Evolutionary conservation across 78 protist genomes (phyloP), one percentile per base, ranked within the genome.

Genomic region (Dictyostelium brefeldianum): DNA sequence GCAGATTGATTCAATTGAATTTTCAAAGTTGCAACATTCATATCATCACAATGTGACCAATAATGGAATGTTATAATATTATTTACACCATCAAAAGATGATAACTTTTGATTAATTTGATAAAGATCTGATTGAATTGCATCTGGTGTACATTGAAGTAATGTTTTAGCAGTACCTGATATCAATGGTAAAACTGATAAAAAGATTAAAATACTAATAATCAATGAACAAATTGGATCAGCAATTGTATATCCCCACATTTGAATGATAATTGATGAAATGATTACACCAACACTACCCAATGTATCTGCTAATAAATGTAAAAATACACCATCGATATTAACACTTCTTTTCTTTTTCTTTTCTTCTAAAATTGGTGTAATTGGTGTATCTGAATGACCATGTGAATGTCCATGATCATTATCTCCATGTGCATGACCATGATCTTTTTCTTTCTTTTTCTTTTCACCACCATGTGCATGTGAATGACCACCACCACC

Each of bases 261-360:
- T 15, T 91, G 90, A 70, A 99, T 95, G 59, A 98, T 79, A 27
- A 97, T 67, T 12, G 98, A 91, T 22, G 98, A 87, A 18, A 93
- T 53, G 79, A 99, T 98, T n/a, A 99, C 99, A 12, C 99, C 99
- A 41, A 99, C 98, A 56, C 95, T 74, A 7, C 99, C 99, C 20
- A 99, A 78, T 8, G 99, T 96, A 80, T 99, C 99, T 11, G 99
- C 99, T 0, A 99, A 41, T 14, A 99, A 74, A 89, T 99, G 99
- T 22, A 99, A 93, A 89, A 96, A 97, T 46, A 99, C 97, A 15
- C 94, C 95, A 64, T 89, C 82, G 22, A 91, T 89, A 48, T 89
- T 92, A 48, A 78, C 91, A 51, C 77, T 91, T 75, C 95, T 67
- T 77, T 81, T 91, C 54, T 91, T 91, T 84, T 65, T 48, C 75